Base-by-base conservation (phyloP, 176 grass and related monocot genomes). In the Bonia amplexicaulis region DNA sequence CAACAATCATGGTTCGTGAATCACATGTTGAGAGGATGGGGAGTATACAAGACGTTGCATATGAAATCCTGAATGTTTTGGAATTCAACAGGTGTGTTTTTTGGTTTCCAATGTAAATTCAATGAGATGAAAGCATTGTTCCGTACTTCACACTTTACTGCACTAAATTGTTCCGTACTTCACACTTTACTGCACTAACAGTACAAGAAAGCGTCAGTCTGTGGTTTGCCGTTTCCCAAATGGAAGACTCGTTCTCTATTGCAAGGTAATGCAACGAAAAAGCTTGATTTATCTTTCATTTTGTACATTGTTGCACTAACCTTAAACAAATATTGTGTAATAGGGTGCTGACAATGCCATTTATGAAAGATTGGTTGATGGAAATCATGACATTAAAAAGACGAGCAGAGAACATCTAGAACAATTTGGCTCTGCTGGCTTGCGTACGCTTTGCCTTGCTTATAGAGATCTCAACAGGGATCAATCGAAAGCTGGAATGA, bases 401-500 rank as follows among this genome's bases (percentile, higher is more conserved):
- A 85, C 69, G 45, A 94, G 93, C 69, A 99, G 93, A 84, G 88
- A 99, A 27, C 93, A 99, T 80, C 83, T 99, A 87, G 97, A 99
- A 69, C 91, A 94, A 63, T 99, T 91, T 96, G 97, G 97, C 33
- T 94, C 93, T 79, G 78, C 97, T 77, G 97, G 97, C 67, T 83
- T 99, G 67, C 97, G 97, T 68, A 99, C 97, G 12, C 97, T 99
- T 85, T 99, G 97, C 77, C 92, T 99, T 84, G 97, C 97, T 80
- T 99, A 96, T 88, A 82, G 86, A 81, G 88, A 99, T 70, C 78
- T 99, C 77, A 91, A 48, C 63, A 85, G 44, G 59, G 93, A 96
- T 49, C 74, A 89, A 64, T 99, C 31, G 92, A 99, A 94, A 94
- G 72, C 69, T 99, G 97, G 97, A 99, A 99, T 54, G 91, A 94